Evolutionary conservation across 169 alveolate genomes (phyloP), one percentile per base, ranked within the genome.

Genomic region (Plasmodium coatneyi): DNA sequence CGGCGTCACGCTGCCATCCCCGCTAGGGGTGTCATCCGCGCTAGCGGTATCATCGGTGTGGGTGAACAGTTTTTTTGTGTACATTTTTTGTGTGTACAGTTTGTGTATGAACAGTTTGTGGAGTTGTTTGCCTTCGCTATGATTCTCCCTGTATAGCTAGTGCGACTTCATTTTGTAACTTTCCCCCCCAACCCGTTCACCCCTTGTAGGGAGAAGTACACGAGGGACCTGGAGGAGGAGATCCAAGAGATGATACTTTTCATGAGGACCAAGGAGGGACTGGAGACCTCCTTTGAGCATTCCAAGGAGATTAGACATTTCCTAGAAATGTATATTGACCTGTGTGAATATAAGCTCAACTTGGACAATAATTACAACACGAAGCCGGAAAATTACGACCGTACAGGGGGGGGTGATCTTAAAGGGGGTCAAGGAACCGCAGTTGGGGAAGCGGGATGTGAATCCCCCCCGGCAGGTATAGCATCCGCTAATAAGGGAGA

Each of bases 241-340:
- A 71, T 91, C 16, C 49, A 72, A 16, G 95, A 91, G 32, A 91
- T 91, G 92, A 91, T 91, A 43, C 78, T 70, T 30, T 91, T 91
- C 56, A 80, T 81, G 56, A 60, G 95, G 82, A 91, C 81, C 39
- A 82, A 80, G 28, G 95, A 91, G 32, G 95, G 95, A 1, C 43
- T 91, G 16, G 95, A 91, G 25, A 91, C 95, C 46, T 71, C 54
- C 54, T 91, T 91, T 78, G 92, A 91, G 30, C 10, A 91, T 28
- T 80, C 95, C 25, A 60, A 70, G 83, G 95, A 82, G 28, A 91
- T 91, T 43, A 80, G 86, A 43, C 54, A 78, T 60, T 91, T 91
- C 72, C 60, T 91, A 46, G 95, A 91, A 91, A 91, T 91, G 91
- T 91, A 91, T 80, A 71, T 91, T 25, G 95, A 91, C 49, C 56